Evolutionary conservation across 2,329 filamentous ascomycete genomes (phyloP).

Genomic region (Sporothrix curviconia): DNA sequence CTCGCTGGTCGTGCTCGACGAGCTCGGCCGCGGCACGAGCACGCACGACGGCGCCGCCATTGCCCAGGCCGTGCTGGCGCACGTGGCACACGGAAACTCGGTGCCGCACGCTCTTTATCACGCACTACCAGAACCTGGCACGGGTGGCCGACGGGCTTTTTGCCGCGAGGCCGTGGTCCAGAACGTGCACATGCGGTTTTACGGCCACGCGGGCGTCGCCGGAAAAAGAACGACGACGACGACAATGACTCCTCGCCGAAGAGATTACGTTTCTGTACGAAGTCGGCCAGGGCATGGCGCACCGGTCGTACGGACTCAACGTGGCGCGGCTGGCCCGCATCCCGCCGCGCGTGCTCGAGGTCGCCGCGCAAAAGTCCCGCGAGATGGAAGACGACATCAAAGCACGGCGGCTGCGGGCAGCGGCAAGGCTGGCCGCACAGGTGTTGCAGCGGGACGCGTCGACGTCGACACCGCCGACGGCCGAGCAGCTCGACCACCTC

Average conservation of each 20-base stretch:
- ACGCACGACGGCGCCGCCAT: conserved; percentile 97
- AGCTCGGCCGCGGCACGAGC: conserved; percentile 85
- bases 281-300: conserved; percentile 81
- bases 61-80: conserved; percentile 81
- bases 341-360: conserved; percentile 67
- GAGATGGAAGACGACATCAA: conserved; percentile 72
- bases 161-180: conserved; percentile 50
- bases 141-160: conserved; percentile 60
- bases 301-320: conserved; percentile 90
- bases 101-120: conserved; percentile 89
- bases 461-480: conserved; percentile 9
- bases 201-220: conserved; percentile 3
- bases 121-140: conserved; percentile 86
- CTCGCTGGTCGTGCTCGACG: conserved; percentile 85
- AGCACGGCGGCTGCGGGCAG: conserved; percentile 52
- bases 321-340: conserved; percentile 82
- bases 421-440: conserved; percentile 36
- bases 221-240: neutral
- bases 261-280: conserved; percentile 95
- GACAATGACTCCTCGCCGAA: conserved; percentile 26
- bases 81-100: conserved; percentile 68
- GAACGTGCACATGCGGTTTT: conserved; percentile 95
- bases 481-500: conserved; percentile 45
- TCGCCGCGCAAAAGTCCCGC: conserved; percentile 70
- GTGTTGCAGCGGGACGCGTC: conserved; percentile 30